A percentile compares a stretch with the other conserved stretches of the same genome.
These are phyloP conservation scores for Primulina huaijiensis DNA, from an alignment of 257 asterid genomes.

Conservation along the genomic window DNA sequence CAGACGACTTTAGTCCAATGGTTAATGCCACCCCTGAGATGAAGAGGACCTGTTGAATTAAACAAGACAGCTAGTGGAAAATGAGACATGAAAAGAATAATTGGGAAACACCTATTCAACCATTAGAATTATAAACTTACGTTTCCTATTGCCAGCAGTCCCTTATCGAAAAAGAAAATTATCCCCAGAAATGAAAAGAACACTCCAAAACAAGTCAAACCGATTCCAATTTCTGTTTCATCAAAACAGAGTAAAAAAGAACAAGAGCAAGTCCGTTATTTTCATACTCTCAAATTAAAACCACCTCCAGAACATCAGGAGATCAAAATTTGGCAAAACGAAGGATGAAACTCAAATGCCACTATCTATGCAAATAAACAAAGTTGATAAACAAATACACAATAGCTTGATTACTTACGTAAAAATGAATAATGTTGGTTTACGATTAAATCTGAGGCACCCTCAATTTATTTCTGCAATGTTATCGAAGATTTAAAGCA, in stretches of 20 bases:
- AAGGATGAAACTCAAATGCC: background rate
- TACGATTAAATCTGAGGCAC: background rate
- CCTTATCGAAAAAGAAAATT: slow-evolving; percentile 86
- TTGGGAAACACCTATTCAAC: slow-evolving; percentile 15
- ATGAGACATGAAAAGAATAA: slow-evolving; percentile 12
- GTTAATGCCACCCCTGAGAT: slow-evolving; percentile 86
- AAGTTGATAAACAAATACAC: too few species aligned
- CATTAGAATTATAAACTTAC: slow-evolving; percentile 42
- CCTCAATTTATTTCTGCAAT: background rate
- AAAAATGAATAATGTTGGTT: background rate
- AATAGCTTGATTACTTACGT: too few species aligned
- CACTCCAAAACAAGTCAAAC: slow-evolving; percentile 92
- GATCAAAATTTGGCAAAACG: background rate
- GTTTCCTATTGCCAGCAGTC: slow-evolving; percentile 93
- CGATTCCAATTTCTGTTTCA: slow-evolving; percentile 88
- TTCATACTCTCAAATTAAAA: background rate
- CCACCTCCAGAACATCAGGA: background rate
- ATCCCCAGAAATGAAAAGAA: slow-evolving; percentile 85
- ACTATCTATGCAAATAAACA: too few species aligned
- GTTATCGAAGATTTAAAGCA: background rate
- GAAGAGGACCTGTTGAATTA: slow-evolving; percentile 80
- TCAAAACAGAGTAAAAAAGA: slow-evolving; percentile 22
- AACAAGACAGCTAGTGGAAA: slow-evolving; percentile 19
- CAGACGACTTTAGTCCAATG: slow-evolving; percentile 79
- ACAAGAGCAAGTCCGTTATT: slow-evolving; percentile 4